A percentile compares a stretch with the other conserved stretches of the same genome.
Evolutionary conservation across 345 rosid genomes (phyloP).

Genomic region (Gossypium bickii): DNA sequence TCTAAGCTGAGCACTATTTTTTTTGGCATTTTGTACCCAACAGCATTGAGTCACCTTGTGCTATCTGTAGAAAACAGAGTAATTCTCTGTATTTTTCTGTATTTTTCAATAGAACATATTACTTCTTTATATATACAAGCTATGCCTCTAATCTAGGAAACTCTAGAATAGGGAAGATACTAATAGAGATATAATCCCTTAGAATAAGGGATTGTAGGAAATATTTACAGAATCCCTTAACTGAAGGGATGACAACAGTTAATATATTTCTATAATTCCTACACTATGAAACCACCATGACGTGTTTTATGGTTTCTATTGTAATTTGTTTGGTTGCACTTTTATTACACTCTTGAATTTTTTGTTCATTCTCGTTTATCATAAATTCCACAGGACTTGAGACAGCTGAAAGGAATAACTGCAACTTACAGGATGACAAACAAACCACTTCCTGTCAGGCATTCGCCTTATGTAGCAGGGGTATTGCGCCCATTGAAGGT

Average conservation of each 20-base stretch:
- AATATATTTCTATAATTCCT: too few species aligned
- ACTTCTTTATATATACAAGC: too few species aligned
- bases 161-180: too few species aligned
- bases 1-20: neutral
- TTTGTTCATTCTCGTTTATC: slow-evolving; percentile 1
- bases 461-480: slow-evolving; percentile 82
- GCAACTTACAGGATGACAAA: slow-evolving; percentile 90
- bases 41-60: neutral
- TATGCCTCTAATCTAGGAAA: too few species aligned
- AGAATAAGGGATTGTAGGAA: too few species aligned
- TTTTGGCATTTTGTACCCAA: neutral
- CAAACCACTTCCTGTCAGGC: slow-evolving; percentile 87
- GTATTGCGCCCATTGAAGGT: slow-evolving; percentile 83
- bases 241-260: too few species aligned
- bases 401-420: slow-evolving; percentile 81
- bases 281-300: neutral
- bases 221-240: too few species aligned
- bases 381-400: slow-evolving; percentile 56
- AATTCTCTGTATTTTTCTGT: too few species aligned
- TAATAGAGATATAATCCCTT: too few species aligned
- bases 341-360: neutral
- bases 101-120: too few species aligned
- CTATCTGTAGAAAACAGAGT: too few species aligned
- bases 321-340: neutral
- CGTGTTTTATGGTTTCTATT: slow-evolving; percentile 10